These are phyloP conservation scores for Fistulinella prunicolor DNA, from an alignment of 768 basidiomycete species.

Conservation along the genomic window DNA sequence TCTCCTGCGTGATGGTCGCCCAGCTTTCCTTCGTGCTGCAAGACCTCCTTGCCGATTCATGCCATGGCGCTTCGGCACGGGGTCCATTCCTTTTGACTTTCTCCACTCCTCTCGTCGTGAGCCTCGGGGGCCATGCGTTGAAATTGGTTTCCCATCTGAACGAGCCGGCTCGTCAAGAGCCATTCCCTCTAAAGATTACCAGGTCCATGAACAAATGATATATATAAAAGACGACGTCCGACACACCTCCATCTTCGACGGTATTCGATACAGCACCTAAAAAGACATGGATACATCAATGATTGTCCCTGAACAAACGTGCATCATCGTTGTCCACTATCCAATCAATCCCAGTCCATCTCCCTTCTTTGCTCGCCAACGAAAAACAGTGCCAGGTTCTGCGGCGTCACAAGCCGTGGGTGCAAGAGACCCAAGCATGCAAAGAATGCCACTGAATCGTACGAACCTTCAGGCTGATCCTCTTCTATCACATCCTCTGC, in stretches of 20 bases:
- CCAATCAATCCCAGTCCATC: background rate
- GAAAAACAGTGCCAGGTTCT: constrained; percentile 36
- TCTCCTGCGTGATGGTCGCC: constrained; percentile 68
- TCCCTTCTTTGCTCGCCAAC: too few relatives aligned
- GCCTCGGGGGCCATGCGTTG: constrained; percentile 78
- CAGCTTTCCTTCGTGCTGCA: constrained; percentile 62
- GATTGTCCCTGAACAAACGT: too few relatives aligned
- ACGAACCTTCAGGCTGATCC: constrained; percentile 62
- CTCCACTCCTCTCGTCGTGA: constrained; percentile 84
- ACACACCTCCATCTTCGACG: constrained; percentile 23
- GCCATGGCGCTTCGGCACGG: constrained; percentile 47
- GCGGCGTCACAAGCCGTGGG: constrained; percentile 40
- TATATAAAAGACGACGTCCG: background rate
- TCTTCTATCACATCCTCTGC: constrained; percentile 35
- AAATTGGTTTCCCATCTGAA: constrained; percentile 44
- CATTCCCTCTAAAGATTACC: constrained; percentile 45
- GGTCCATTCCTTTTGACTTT: constrained; percentile 67
- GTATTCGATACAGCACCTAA: constrained; percentile 16
- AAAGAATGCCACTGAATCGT: constrained; percentile 17
- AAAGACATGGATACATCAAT: constrained; percentile 17
- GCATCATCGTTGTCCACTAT: background rate
- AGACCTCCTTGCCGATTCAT: constrained; percentile 68
- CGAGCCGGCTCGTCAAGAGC: constrained; percentile 41
- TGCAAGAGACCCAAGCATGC: constrained; percentile 57
- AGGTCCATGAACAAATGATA: constrained; percentile 9